Evolutionary conservation across 306 rosid genomes (phyloP).

Genomic region (Trifolium repens): DNA sequence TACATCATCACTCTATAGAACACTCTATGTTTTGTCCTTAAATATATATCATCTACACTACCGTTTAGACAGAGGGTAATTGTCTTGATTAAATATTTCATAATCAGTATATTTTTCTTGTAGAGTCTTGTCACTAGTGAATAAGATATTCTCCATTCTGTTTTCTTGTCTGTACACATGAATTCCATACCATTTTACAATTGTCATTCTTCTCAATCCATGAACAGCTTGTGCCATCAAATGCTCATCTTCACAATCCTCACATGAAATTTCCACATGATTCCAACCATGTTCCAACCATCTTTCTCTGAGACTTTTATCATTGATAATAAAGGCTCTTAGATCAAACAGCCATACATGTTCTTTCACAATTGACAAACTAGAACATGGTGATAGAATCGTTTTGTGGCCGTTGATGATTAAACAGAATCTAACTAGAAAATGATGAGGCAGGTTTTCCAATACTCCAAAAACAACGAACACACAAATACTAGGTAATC

Average conservation of each 20-base stretch:
- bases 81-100: background rate
- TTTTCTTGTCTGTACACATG: conserved; percentile 13
- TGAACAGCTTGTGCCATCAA: conserved; percentile 9
- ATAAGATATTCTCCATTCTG: background rate
- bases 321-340: background rate
- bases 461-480: background rate
- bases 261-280: conserved; percentile 10
- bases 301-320: background rate
- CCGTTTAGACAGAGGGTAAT: conserved; percentile 1
- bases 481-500: conserved; percentile 1
- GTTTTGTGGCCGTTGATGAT: conserved; percentile 5
- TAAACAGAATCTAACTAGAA: background rate
- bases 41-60: background rate
- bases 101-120: background rate
- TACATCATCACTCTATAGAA: background rate
- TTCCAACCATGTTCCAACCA: conserved; percentile 4
- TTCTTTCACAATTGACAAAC: background rate
- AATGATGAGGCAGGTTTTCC: background rate
- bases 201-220: background rate
- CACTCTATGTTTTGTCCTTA: background rate
- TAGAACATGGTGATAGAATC: background rate
- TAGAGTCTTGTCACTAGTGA: background rate
- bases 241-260: conserved; percentile 4
- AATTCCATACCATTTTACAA: conserved; percentile 8
- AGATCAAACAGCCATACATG: background rate